A percentile compares a stretch with the other conserved stretches of the same genome.
phyloP scores from a whole-genome alignment of 2,329 filamentous ascomycete species.

The Aspergillus fumigatiaffinis region DNA sequence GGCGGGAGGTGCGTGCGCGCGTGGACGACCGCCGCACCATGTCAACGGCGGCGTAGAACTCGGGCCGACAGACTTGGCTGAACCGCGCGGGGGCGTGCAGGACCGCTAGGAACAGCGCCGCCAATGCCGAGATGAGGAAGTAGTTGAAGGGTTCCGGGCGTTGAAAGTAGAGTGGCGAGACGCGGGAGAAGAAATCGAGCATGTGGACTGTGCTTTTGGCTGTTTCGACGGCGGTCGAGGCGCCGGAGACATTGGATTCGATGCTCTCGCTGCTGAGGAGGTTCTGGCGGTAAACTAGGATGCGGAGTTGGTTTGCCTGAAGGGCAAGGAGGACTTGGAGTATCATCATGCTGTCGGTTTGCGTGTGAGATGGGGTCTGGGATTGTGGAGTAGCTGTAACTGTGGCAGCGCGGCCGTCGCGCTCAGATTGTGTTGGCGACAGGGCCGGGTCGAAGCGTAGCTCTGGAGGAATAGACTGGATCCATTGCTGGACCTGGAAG shows the following conservation, averaged over 20 bases:
- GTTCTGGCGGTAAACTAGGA: slow-evolving; percentile 44
- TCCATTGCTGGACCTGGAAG: slow-evolving; percentile 44
- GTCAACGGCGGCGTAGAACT: slow-evolving; percentile 56
- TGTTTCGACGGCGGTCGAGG: slow-evolving; percentile 40
- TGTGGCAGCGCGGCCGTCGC: no score
- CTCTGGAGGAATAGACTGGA: slow-evolving; percentile 43
- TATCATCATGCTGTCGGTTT: slow-evolving; percentile 37
- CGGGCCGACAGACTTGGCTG: slow-evolving; percentile 31
- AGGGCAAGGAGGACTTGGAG: slow-evolving; percentile 44
- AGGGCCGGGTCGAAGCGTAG: slow-evolving; percentile 36
- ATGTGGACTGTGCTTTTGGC: slow-evolving; percentile 38
- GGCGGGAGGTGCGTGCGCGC: slow-evolving; percentile 52
- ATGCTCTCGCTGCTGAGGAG: slow-evolving; percentile 40
- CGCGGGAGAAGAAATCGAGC: slow-evolving; percentile 35
- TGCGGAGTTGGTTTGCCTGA: slow-evolving; percentile 45
- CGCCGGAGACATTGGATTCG: slow-evolving; percentile 30
- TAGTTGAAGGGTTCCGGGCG: slow-evolving; percentile 42
- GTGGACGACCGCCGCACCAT: slow-evolving; percentile 56
- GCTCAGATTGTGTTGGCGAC: slow-evolving; percentile 9
- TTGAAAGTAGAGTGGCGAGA: slow-evolving; percentile 37
- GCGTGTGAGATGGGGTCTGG: background rate
- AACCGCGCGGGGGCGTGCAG: slow-evolving; percentile 44
- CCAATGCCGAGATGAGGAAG: slow-evolving; percentile 39
- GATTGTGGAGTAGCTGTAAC: background rate
- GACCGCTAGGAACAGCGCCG: slow-evolving; percentile 43